Percentiles rank a stretch among this genome's conserved stretches.
Evolutionary conservation across 805 yeast genomes (phyloP).

Genomic region (Starmerella kuoi): DNA sequence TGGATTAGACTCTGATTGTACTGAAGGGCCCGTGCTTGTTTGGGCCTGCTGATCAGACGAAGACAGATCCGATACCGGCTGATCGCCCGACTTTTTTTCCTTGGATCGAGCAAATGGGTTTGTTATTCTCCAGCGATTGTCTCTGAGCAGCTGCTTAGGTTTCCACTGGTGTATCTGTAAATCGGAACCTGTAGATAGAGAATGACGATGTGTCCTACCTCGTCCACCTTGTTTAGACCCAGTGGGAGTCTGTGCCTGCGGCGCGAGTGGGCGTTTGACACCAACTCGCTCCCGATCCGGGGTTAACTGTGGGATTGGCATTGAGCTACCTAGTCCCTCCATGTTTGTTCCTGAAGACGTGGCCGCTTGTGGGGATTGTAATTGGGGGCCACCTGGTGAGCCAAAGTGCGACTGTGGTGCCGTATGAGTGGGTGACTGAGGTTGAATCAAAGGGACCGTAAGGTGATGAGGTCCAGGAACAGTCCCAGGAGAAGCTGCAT

Average conservation of each 20-base stretch:
- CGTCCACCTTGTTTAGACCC: slow-evolving; percentile 3
- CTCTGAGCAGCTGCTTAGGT: slow-evolving; percentile 16
- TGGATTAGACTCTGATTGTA: background rate
- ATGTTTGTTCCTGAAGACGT: too few relatives aligned
- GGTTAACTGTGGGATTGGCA: too few relatives aligned
- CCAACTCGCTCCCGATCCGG: background rate
- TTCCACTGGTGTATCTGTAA: slow-evolving; percentile 22
- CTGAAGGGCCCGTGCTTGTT: background rate
- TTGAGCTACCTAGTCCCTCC: too few relatives aligned
- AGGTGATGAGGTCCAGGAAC: too few relatives aligned
- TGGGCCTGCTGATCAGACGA: background rate
- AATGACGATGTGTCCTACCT: slow-evolving; percentile 5
- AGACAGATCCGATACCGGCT: background rate
- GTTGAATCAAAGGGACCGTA: too few relatives aligned
- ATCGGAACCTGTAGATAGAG: slow-evolving; percentile 14
- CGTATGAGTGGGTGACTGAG: too few relatives aligned
- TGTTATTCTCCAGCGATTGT: slow-evolving; percentile 18
- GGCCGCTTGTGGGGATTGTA: too few relatives aligned
- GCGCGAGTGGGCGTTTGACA: background rate
- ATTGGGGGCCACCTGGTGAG: too few relatives aligned
- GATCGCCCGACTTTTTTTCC: background rate
- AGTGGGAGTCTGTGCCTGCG: background rate
- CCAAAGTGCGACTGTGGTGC: too few relatives aligned
- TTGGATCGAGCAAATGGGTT: slow-evolving; percentile 6
- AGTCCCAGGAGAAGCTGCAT: background rate